Evolutionary conservation across 768 basidiomycete genomes (phyloP).

Genomic region (Pleurotus djamor): DNA sequence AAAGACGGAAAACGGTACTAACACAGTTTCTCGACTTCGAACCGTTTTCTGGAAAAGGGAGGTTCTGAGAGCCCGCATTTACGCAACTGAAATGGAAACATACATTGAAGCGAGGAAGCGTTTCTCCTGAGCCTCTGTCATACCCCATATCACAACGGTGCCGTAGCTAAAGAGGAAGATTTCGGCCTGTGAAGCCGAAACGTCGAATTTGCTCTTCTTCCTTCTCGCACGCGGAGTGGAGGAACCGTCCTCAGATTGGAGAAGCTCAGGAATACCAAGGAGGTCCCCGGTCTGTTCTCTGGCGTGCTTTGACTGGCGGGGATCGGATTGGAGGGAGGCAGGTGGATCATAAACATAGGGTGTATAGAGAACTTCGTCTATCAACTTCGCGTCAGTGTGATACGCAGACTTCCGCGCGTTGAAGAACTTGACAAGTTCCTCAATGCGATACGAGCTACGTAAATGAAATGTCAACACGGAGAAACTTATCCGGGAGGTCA

Average conservation of each 20-base stretch:
- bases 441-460: conserved; percentile 82
- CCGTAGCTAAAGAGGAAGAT: conserved; percentile 95
- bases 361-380: conserved; percentile 94
- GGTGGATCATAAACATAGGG: conserved; percentile 79
- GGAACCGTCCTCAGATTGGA: conserved; percentile 26
- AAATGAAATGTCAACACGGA: neutral
- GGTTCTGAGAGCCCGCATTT: conserved; percentile 7
- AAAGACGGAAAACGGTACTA: conserved; percentile 14
- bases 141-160: conserved; percentile 96
- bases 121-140: conserved; percentile 91
- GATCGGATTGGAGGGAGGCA: conserved; percentile 24
- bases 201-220: conserved; percentile 67
- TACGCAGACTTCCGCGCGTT: conserved; percentile 80
- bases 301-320: conserved; percentile 19
- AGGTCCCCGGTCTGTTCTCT: conserved; percentile 57
- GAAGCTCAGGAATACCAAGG: conserved; percentile 74
- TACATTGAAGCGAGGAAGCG: conserved; percentile 89
- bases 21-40: conserved; percentile 89
- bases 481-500: neutral
- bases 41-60: conserved; percentile 68
- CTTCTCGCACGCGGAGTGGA: conserved; percentile 30
- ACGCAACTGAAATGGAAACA: conserved; percentile 24
- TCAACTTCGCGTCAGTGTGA: conserved; percentile 81
- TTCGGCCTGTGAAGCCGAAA: conserved; percentile 71
- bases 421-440: conserved; percentile 87